Conservation (phyloP, 2,329 filamentous ascomycete genomes). For the Penicillium sp. region DNA sequence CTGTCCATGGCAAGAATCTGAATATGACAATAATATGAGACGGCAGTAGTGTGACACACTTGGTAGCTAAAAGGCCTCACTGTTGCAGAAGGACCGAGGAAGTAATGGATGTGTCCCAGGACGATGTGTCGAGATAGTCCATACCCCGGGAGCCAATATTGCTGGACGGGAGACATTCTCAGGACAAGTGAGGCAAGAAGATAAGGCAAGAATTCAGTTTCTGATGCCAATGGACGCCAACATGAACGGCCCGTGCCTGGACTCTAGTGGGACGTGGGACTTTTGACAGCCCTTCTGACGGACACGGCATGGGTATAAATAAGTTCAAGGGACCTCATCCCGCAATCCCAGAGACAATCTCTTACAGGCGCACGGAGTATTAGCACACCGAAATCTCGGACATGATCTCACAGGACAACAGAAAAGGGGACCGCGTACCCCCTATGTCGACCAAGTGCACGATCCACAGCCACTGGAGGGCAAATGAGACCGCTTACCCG, state of each 20-base stretch:
- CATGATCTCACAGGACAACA: conserved; percentile 16
- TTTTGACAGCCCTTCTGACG: conserved; percentile 5
- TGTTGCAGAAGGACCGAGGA: conserved; percentile 50
- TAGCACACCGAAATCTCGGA: neutral
- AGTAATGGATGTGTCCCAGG: conserved; percentile 51
- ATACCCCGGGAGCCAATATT: conserved; percentile 54
- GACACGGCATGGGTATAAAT: conserved; percentile 21
- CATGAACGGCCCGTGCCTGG: conserved; percentile 9
- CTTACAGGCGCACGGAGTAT: conserved; percentile 8
- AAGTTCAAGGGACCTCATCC: conserved; percentile 2
- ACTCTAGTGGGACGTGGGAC: conserved; percentile 4
- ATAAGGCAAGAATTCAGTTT: neutral
- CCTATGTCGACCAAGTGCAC: neutral
- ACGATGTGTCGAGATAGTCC: conserved; percentile 53
- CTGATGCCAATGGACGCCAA: conserved; percentile 5
- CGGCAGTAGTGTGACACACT: conserved; percentile 32
- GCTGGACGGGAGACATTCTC: conserved; percentile 41
- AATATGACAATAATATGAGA: neutral
- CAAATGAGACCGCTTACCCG: conserved; percentile 9
- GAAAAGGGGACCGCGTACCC: conserved; percentile 7
- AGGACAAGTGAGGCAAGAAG: neutral
- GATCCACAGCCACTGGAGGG: conserved; percentile 10
- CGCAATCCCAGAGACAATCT: conserved; percentile 4
- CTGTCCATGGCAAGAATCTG: conserved; percentile 8
- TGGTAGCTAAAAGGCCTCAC: conserved; percentile 52